Evolutionary conservation across 495 filamentous ascomycete genomes (phyloP), one percentile per base, ranked within the genome.

Genomic region (Penicillium macrosclerotiorum): DNA sequence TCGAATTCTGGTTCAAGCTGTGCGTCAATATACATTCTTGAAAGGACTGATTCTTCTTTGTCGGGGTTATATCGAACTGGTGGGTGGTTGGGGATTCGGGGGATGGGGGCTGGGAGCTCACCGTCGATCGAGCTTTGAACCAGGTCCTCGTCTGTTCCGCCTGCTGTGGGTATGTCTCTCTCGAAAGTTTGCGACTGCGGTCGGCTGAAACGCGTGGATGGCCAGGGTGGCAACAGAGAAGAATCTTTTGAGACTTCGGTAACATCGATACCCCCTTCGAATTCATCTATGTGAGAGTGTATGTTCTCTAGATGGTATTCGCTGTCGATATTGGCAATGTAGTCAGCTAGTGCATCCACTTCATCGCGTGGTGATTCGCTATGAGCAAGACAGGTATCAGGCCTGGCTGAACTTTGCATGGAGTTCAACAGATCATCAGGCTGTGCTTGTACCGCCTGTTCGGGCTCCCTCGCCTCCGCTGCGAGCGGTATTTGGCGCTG

Each of bases 271-370:
- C 47, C 54, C 5, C 34, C 45, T 33, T 50, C 41, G 12, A 16
- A 3, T 9, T 54, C 47, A 4, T 26, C 37, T 14, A 8, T 47
- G 34, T 19, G 44, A 20, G 18, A 43, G 43, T n/a, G 24, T 30
- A 22, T 44, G 12, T 29, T 40, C 14, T 50, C 40, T 2, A 11
- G 11, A 16, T 58, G 55, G 25, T 69, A 62, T 7, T 68, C 57
- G 4, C 54, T 48, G 22, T 68, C 61, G 13, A 90, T 81, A 57
- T 94, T 90, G 45, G 78, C 80, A 42, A 90, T 84, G 52, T 94
- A 93, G 56, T 95, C 90, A 2, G 78, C 78, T 16, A 88, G 35
- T 3, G 82, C 70, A 0, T 76, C 83, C 8, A 87, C 78, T 26
- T 59, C 55, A 17, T 52, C 52, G 16, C 32, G 35, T 20, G 35